Conservation (phyloP, 352 stramenopile genomes). For the Thalassiosira livingstoniorum region DNA sequence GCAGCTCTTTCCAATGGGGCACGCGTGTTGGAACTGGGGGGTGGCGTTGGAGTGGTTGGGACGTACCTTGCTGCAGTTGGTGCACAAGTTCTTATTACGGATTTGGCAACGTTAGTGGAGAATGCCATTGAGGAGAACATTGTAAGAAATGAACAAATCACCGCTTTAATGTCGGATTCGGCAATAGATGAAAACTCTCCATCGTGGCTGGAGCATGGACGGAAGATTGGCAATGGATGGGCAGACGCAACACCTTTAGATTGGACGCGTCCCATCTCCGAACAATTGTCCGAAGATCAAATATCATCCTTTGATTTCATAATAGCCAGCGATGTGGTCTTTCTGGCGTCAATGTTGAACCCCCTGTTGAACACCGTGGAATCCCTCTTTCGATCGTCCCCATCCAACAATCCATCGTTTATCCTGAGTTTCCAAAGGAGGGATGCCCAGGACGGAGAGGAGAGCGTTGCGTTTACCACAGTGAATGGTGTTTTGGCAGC, state of each 20-base stretch:
- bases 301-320: slow-evolving; percentile 62
- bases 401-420: slow-evolving; percentile 42
- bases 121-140: slow-evolving; percentile 58
- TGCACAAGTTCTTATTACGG: slow-evolving; percentile 54
- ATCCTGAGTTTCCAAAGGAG: slow-evolving; percentile 77
- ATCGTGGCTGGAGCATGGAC: slow-evolving; percentile 49
- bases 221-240: slow-evolving; percentile 71
- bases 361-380: slow-evolving; percentile 66
- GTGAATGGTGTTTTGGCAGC: slow-evolving; percentile 58
- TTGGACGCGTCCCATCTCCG: slow-evolving; percentile 68
- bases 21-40: slow-evolving; percentile 55
- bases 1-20: slow-evolving; percentile 4
- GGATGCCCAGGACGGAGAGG: slow-evolving; percentile 57
- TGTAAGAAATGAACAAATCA: slow-evolving; percentile 35
- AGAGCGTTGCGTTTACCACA: slow-evolving; percentile 67
- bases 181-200: slow-evolving; percentile 3
- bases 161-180: not conserved
- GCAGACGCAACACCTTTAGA: slow-evolving; percentile 55
- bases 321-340: slow-evolving; percentile 75
- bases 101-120: slow-evolving; percentile 61
- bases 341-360: slow-evolving; percentile 70
- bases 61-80: slow-evolving; percentile 43
- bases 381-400: slow-evolving; percentile 57
- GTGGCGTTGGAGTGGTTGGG: slow-evolving; percentile 60
- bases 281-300: no score